phyloP scores from a whole-genome alignment of 2,329 filamentous ascomycete species.

The Trichoderma sp. region DNA sequence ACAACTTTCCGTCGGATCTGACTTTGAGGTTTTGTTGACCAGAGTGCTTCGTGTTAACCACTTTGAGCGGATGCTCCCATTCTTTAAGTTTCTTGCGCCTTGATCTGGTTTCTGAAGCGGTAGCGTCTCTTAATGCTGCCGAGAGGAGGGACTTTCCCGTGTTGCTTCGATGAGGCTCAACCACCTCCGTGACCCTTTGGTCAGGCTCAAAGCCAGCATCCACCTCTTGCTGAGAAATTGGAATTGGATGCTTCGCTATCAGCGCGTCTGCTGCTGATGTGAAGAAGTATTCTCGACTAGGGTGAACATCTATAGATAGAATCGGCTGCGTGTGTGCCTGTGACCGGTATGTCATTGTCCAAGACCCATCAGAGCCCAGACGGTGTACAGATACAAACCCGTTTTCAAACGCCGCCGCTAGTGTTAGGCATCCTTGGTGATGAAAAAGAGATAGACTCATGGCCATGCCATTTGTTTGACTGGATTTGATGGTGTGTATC shows the following conservation, averaged over 20 bases:
- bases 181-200: constrained; percentile 32
- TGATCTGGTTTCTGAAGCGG: neutral
- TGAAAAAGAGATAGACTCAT: constrained; percentile 75
- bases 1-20: constrained; percentile 77
- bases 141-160: constrained; percentile 30
- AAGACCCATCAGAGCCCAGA: constrained; percentile 45
- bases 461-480: constrained; percentile 71
- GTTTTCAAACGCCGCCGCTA: constrained; percentile 83
- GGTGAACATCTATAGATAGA: constrained; percentile 67
- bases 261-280: constrained; percentile 82
- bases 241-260: constrained; percentile 74
- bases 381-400: constrained; percentile 70
- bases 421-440: constrained; percentile 52
- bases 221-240: constrained; percentile 34
- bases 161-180: constrained; percentile 22
- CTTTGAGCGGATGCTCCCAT: constrained; percentile 56
- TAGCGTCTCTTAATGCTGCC: constrained; percentile 23
- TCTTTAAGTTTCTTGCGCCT: constrained; percentile 29
- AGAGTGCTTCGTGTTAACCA: constrained; percentile 77
- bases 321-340: constrained; percentile 78
- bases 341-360: constrained; percentile 60
- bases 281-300: constrained; percentile 60
- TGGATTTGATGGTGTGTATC: constrained; percentile 57
- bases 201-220: constrained; percentile 26
- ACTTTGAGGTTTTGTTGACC: constrained; percentile 82